A percentile compares a stretch with the other conserved stretches of the same genome.
These are phyloP conservation scores for Apiotrichum mycotoxinovorans DNA, from an alignment of 1,284 basidiomycete genomes.

Conservation along the genomic window DNA sequence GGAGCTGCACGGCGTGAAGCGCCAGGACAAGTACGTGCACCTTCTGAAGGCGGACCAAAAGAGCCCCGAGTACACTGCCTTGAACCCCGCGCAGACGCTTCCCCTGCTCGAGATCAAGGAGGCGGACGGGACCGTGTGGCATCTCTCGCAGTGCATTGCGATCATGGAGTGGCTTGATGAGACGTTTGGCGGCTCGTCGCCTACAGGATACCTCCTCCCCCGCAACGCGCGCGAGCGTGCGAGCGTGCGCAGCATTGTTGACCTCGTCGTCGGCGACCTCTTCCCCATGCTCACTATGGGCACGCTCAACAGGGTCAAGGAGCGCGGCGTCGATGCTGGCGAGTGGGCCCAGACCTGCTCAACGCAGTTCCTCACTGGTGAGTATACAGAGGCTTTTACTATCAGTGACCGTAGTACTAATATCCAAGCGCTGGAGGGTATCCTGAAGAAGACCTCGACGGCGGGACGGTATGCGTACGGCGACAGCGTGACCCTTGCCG, in stretches of 20 bases:
- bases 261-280: slow-evolving; percentile 17
- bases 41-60: slow-evolving; percentile 18
- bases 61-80: slow-evolving; percentile 1
- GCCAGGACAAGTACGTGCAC: slow-evolving; percentile 7
- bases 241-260: slow-evolving; percentile 10
- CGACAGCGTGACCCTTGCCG: slow-evolving; percentile 16
- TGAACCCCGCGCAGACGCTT: slow-evolving; percentile 12
- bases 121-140: slow-evolving; percentile 7
- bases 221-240: slow-evolving; percentile 7
- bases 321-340: slow-evolving; percentile 5
- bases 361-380: slow-evolving; percentile 1
- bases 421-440: slow-evolving; percentile 13
- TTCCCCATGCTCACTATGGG: slow-evolving; percentile 13
- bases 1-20: slow-evolving; percentile 10
- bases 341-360: slow-evolving; percentile 12
- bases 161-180: slow-evolving; percentile 23
- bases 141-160: slow-evolving; percentile 14
- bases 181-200: neutral
- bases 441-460: slow-evolving; percentile 6
- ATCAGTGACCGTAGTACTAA: neutral
- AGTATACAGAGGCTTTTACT: neutral
- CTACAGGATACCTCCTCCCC: slow-evolving; percentile 9
- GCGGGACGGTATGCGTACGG: slow-evolving; percentile 13
- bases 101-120: slow-evolving; percentile 11
- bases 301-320: slow-evolving; percentile 11